phyloP scores from a whole-genome alignment of 208 protist genomes.

The Ichthyophonus hoferi region DNA sequence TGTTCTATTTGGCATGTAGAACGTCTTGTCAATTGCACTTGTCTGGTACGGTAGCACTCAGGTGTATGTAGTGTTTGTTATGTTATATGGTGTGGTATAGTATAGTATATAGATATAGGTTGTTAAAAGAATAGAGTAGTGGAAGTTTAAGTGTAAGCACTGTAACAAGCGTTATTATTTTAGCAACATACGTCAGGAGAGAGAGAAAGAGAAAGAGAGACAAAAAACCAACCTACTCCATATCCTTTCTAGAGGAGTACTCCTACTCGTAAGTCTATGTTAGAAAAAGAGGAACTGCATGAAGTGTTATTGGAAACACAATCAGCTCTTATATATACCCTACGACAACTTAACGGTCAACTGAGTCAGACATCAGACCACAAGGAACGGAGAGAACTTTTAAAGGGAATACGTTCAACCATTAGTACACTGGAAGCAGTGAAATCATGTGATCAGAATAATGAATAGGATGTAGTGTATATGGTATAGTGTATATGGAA shows the following conservation, averaged over 20 bases:
- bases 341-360: no score
- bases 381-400: no score
- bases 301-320: no score
- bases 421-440: neutral
- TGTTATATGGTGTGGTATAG: neutral
- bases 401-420: neutral
- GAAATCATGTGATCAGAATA: neutral
- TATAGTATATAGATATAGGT: neutral
- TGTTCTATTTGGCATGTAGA: neutral
- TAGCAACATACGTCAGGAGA: neutral
- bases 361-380: no score
- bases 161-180: no score
- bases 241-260: no score
- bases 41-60: neutral
- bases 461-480: no score
- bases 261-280: no score
- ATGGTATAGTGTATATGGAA: neutral
- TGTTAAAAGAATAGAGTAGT: no score
- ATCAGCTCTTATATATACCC: no score
- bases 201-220: neutral
- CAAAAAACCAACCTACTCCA: neutral
- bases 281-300: no score
- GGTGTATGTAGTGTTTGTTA: neutral
- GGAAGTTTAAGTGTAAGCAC: neutral
- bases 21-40: neutral